Base-by-base conservation (phyloP, 306 rosid species). In the Hippophae tibetana region DNA sequence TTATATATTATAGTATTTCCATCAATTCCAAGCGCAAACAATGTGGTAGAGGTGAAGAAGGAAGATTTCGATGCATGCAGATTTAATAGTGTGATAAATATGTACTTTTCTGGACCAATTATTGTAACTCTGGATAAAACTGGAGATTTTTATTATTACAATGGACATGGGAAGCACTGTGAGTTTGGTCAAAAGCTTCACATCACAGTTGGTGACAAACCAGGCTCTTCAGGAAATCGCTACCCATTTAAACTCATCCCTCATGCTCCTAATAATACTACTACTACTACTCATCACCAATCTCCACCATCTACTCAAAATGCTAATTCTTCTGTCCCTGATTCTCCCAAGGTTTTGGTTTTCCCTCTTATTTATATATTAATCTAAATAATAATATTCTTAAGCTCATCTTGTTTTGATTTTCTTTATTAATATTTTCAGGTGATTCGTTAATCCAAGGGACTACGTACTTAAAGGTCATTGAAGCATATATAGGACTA, bases 171-270 rank as follows among this genome's bases (percentile, higher is more conserved):
- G 2, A 84, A 72, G 78, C 95, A 81, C 47, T 90, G 97, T 12
- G 90, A 86, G 61, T 52, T 44, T 1, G 97, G 97, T 58, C 86
- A 75, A 9, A 90, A 77, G 82, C 85, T 90, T 56, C 49, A 61
- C 47, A 10, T 90, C 73, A 54, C 5, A 10, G 86, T 78, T 44
- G 43, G 26, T 25, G 3, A 44, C 2, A 73, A 58, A 9, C 57
- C 60, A 4, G 83, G 74, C 11, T 25, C 57, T 0, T 64, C 75
- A 7, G 86, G 86, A 8, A 42, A 58, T 1, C 40, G 14, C 0
- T 7, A 41, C 3, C 70, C 78, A 3, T 80, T 76, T 10, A 45
- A 76, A 18, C 53, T 72, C 7, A 13, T 51, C 48, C 18, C 43
- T 46, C 10, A 11, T 25, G 56, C 8, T 59, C 3, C 47, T 13